Evolutionary conservation across 257 asterid species (phyloP), one percentile per base, ranked within the genome.

Genomic region (Nicotiana paniculata): DNA sequence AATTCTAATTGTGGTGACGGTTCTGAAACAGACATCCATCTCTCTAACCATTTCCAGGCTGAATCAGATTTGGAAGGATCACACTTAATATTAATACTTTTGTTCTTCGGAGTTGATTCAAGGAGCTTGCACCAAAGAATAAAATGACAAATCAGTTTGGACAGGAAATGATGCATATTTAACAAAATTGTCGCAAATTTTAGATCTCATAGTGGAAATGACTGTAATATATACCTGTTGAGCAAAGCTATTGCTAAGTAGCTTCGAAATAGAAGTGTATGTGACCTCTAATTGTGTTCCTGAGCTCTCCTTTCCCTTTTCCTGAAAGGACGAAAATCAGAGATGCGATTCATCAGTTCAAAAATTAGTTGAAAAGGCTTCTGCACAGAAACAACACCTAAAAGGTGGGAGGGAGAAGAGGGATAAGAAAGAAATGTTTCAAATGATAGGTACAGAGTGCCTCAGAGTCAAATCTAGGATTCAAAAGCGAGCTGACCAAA

Each of bases 41-140:
- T 89, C 90, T 93, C 98, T 79, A 96, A 87, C 99, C 99, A 96
- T 87, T 85, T 87, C 99, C 99, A 96, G 86, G 98, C 87, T 4
- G 97, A 89, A 88, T 96, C 98, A 0, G 97, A 85, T 82, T 91
- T 93, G 63, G 81, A 90, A 84, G 98, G 98, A 74, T 94, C 98
- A 83, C 99, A 96, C 88, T 94, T 96, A 85, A 96, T 90, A 87
- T 90, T 90, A 70, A 90, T 91, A 65, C 86, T 81, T 79, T 90
- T 84, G 79, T 86, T 85, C 89, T 86, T 92, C 43, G 96, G 92
- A 26, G 93, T 86, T 82, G 98, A 88, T 74, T 89, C 94, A 92
- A 96, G 87, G 82, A 96, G 96, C 99, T 96, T 81, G 79, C 75
- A 30, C 89, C 57, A 66, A 81, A 80, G 78, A 86, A 81, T 1